phyloP scores from a whole-genome alignment of 1,284 basidiomycete genomes.

The Sparassis latifolia region DNA sequence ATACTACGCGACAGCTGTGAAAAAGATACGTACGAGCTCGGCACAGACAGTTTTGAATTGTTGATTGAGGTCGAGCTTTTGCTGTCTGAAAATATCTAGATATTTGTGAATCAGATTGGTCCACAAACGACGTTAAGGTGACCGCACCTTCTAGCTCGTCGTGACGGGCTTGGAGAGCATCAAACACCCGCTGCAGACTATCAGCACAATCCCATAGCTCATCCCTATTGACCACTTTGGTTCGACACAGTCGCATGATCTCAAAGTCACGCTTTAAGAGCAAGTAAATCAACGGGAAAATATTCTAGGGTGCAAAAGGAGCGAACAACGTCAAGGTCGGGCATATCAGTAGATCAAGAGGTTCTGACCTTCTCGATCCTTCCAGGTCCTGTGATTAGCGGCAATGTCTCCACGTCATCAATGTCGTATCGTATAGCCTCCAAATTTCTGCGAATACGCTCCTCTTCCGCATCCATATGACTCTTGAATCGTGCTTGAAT shows the following conservation, averaged over 20 bases:
- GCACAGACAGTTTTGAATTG: constrained; percentile 15
- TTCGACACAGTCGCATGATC: constrained; percentile 15
- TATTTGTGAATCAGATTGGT: neutral
- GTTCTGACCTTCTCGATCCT: constrained; percentile 20
- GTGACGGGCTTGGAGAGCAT: constrained; percentile 14
- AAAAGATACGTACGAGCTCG: constrained; percentile 13
- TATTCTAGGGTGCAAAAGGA: constrained; percentile 7
- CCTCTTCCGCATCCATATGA: constrained; percentile 14
- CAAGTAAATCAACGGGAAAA: constrained; percentile 20
- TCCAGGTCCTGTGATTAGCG: constrained; percentile 16
- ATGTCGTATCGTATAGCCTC: constrained; percentile 16
- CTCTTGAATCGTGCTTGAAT: constrained; percentile 14
- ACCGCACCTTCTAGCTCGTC: constrained; percentile 15
- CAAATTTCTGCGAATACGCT: constrained; percentile 12
- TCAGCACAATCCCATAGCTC: constrained; percentile 19
- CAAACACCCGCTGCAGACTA: constrained; percentile 17
- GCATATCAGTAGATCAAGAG: neutral
- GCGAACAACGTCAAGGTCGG: neutral
- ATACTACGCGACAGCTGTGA: neutral
- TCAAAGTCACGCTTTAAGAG: constrained; percentile 19
- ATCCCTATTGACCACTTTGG: constrained; percentile 14
- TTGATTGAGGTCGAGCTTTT: constrained; percentile 11
- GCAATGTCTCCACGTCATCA: constrained; percentile 17
- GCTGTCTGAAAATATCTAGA: constrained; percentile 17
- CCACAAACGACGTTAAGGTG: neutral